Base-by-base conservation (phyloP, 2,329 filamentous ascomycete genomes). In the Fusarium lyarnte region DNA sequence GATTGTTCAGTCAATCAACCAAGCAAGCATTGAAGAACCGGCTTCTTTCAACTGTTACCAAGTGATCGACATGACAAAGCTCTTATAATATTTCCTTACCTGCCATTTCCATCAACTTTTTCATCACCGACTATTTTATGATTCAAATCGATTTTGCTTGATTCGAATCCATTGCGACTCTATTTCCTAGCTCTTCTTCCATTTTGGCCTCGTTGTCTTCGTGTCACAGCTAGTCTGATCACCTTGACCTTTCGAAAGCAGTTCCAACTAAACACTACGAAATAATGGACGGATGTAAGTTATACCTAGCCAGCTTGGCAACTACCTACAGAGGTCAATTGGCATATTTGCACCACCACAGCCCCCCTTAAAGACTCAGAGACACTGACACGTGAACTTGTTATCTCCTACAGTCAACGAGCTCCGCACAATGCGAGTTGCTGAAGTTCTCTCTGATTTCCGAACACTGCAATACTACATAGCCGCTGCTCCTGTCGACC, bases 401-500 rank as follows among this genome's bases (percentile, higher is more conserved):
- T 60, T 60, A 36, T 49, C 55, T 58, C 27, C 66, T 38, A 46
- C 74, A 92, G 89, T 90, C 66, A 91, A 92, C 81, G 85, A 88
- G 49, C 88, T 84, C 78, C 86, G 90, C 73, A 86, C 85, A 74
- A 84, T 83, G 60, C 87, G 90, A 73, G 89, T 91, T 77, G 89
- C 88, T 79, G 87, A 91, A 74, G 81, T 91, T 53, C 85, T 91
- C 43, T 82, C 85, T 69, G 89, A 91, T 78, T 91, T 92, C 79
- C 87, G 86, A 69, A 87, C 83, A 46, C 83, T 91, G 31, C 90
- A 91, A 78, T 88, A 88, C 79, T 88, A 87, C 78, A 91, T 92
- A 76, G 87, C 89, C 38, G 85, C 85, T 14, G 87, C 84, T 12
- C 87, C 88, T 17, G 84, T 84, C 59, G 84, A 89, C n/a, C 88